phyloP scores from a whole-genome alignment of 345 rosid genomes.

The Firmiana major region DNA sequence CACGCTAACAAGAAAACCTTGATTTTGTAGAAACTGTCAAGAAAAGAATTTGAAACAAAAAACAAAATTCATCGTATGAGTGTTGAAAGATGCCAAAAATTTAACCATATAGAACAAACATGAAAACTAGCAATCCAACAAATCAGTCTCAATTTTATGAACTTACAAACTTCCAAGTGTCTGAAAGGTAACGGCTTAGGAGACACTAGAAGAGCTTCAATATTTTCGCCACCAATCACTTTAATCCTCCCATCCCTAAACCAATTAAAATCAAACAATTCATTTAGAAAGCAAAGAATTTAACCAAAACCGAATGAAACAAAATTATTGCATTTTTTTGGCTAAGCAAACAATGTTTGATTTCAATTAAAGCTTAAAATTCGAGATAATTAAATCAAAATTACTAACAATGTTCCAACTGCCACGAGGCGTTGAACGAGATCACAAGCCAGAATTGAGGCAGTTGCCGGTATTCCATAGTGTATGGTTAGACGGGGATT shows the following conservation, averaged over 20 bases:
- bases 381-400: neutral
- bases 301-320: neutral
- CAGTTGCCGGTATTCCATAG: conserved; percentile 77
- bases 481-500: conserved; percentile 54
- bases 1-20: conserved; percentile 65
- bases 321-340: neutral
- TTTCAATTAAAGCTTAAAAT: conserved; percentile 6
- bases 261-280: conserved; percentile 5
- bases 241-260: conserved; percentile 87
- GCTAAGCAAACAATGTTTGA: neutral
- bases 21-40: conserved; percentile 72
- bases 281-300: neutral
- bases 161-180: conserved; percentile 57
- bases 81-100: neutral
- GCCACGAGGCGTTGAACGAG: conserved; percentile 75
- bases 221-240: conserved; percentile 72
- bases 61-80: neutral
- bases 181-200: conserved; percentile 69
- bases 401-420: conserved; percentile 71
- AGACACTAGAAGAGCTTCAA: conserved; percentile 76
- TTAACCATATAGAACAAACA: conserved; percentile 1
- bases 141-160: neutral
- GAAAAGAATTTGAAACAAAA: neutral
- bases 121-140: neutral
- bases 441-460: conserved; percentile 79